A percentile compares a stretch with the other conserved stretches of the same genome.
Conservation (phyloP, 352 stramenopile species). For the Globisporangium heterothallicum region DNA sequence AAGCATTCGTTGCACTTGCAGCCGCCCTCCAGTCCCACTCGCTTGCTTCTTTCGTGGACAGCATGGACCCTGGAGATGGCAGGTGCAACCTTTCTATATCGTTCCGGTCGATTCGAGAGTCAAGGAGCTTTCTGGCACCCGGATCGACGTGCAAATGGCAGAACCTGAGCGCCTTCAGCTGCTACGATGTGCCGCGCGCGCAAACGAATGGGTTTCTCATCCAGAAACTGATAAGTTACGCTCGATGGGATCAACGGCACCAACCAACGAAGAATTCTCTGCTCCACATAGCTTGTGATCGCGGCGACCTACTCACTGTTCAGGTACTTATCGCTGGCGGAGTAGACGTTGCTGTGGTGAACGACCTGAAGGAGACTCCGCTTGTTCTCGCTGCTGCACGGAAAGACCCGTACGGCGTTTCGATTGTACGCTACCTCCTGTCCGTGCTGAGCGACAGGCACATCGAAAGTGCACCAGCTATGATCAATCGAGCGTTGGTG, state of each 20-base stretch:
- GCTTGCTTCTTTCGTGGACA: slow-evolving; percentile 9
- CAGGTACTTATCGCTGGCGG: slow-evolving; percentile 34
- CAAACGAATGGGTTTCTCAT: slow-evolving; percentile 34
- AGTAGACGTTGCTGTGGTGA: slow-evolving; percentile 23
- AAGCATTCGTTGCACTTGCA: slow-evolving; percentile 38
- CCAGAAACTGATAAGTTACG: slow-evolving; percentile 48
- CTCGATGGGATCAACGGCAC: slow-evolving; percentile 15
- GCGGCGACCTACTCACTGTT: slow-evolving; percentile 29
- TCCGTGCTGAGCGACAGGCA: slow-evolving; percentile 7
- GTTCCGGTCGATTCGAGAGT: slow-evolving; percentile 21
- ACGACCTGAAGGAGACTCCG: slow-evolving; percentile 23
- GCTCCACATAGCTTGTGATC: slow-evolving; percentile 34
- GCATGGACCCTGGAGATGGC: slow-evolving; percentile 5
- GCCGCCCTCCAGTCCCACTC: slow-evolving; percentile 25
- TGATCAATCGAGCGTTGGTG: slow-evolving; percentile 30
- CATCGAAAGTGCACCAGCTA: neutral
- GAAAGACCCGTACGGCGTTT: slow-evolving; percentile 30
- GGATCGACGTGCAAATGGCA: slow-evolving; percentile 41
- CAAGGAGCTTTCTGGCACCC: slow-evolving; percentile 17
- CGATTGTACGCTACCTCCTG: slow-evolving; percentile 29
- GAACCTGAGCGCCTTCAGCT: slow-evolving; percentile 49
- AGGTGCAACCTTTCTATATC: neutral
- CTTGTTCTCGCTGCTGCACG: slow-evolving; percentile 32
- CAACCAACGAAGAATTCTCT: slow-evolving; percentile 21
- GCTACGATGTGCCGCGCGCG: slow-evolving; percentile 26